Percentiles rank a stretch among this genome's conserved stretches.
phyloP scores from a whole-genome alignment of 208 protist species.

The Lotmaria passim region DNA sequence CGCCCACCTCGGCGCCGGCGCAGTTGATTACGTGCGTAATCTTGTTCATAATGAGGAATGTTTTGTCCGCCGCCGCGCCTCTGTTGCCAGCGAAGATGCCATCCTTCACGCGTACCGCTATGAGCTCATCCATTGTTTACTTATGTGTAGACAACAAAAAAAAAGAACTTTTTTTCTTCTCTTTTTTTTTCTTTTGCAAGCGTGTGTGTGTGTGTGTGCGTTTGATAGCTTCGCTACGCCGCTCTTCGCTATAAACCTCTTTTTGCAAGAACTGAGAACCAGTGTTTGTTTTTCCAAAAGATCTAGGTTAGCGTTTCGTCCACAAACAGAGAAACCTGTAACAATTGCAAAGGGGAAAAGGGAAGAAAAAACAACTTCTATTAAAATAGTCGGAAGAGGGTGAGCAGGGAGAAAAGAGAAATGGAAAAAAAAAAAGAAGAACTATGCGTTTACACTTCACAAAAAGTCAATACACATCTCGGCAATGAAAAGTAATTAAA shows the following conservation, averaged over 20 bases:
- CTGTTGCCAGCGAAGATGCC: conserved; percentile 93
- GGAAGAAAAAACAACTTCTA: background rate
- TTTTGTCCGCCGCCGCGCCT: conserved; percentile 80
- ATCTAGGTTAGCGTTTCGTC: too few species aligned
- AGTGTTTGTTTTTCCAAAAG: background rate
- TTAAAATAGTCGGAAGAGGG: background rate
- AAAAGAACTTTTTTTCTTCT: too few species aligned
- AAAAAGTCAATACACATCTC: background rate
- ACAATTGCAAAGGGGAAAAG: background rate
- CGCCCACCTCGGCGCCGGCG: conserved; percentile 80
- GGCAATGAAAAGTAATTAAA: background rate
- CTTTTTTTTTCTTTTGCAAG: too few species aligned
- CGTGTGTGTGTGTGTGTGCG: conserved; percentile 15
- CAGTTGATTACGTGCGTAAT: conserved; percentile 94
- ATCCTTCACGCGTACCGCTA: conserved; percentile 92
- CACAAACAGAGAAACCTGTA: background rate
- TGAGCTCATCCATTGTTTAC: conserved; percentile 52
- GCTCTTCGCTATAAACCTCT: too few species aligned
- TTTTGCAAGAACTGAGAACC: too few species aligned
- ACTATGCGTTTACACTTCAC: background rate
- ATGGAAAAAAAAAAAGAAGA: background rate
- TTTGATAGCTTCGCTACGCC: too few species aligned
- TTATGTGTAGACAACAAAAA: too few species aligned
- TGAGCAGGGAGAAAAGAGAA: background rate
- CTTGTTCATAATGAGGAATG: conserved; percentile 93